Evolutionary conservation across 768 basidiomycete genomes (phyloP).

Genomic region (Amylocystis lapponica): DNA sequence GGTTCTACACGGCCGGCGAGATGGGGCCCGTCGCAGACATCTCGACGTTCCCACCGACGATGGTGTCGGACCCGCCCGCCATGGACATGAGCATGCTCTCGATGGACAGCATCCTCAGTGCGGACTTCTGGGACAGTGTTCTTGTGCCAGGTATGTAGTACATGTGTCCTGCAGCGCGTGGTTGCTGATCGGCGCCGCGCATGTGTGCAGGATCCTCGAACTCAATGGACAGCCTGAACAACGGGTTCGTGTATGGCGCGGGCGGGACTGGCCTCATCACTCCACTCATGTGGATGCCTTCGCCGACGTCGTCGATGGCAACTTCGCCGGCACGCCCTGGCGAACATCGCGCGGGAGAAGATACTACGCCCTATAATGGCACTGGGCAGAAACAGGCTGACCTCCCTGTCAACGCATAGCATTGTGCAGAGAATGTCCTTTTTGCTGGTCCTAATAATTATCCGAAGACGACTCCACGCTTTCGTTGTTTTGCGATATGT

Average conservation of each 20-base stretch:
- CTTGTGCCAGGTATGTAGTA: constrained; percentile 69
- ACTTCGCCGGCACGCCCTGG: too few relatives aligned
- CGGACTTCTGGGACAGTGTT: constrained; percentile 83
- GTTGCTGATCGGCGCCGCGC: constrained; percentile 3
- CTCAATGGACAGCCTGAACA: constrained; percentile 75
- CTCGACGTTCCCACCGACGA: constrained; percentile 83
- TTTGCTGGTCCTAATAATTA: too few relatives aligned
- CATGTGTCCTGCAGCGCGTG: constrained; percentile 3
- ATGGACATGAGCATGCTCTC: constrained; percentile 46
- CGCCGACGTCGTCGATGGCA: constrained; percentile 52
- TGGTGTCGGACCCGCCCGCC: constrained; percentile 49
- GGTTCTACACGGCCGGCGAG: constrained; percentile 73
- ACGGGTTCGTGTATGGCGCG: constrained; percentile 81
- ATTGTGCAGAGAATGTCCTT: too few relatives aligned
- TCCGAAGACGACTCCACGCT: too few relatives aligned
- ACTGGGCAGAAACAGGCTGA: too few relatives aligned
- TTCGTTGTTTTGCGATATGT: too few relatives aligned
- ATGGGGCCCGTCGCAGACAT: constrained; percentile 83
- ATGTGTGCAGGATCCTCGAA: constrained; percentile 68
- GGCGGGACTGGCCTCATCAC: constrained; percentile 83
- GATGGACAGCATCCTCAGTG: constrained; percentile 79
- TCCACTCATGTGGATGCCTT: constrained; percentile 54
- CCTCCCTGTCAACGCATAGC: too few relatives aligned
- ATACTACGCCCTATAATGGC: too few relatives aligned
- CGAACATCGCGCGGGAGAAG: too few relatives aligned